Conservation (phyloP, 31 red algal genomes). For the Porphyra umbilicalis region DNA sequence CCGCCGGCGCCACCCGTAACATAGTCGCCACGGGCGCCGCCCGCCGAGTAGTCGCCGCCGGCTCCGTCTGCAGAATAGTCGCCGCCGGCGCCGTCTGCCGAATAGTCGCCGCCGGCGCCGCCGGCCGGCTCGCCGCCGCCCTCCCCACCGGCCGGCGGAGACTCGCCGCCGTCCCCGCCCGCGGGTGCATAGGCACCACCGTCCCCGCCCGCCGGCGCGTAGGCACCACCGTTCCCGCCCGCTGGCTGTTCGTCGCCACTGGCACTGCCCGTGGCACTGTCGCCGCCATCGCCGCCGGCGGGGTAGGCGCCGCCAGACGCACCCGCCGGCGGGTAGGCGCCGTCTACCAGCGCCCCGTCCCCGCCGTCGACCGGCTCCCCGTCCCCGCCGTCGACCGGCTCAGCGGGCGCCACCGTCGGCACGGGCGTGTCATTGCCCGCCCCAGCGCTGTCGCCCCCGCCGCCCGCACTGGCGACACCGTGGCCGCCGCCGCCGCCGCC, state of each 20-base stretch:
- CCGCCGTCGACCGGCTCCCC: not conserved
- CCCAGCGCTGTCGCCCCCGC: not conserved
- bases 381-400: not conserved
- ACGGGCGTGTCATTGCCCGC: not conserved
- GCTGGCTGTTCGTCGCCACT: too few species aligned
- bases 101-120: not conserved
- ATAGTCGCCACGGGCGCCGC: not conserved
- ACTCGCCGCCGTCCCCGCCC: not conserved
- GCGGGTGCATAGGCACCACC: not conserved
- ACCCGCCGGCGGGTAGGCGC: too few species aligned
- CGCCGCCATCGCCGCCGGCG: too few species aligned
- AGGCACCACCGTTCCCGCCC: not conserved
- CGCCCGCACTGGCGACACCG: not conserved
- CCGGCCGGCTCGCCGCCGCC: not conserved
- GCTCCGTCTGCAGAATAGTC: not conserved
- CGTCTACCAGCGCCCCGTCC: not conserved
- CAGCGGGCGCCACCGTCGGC: not conserved
- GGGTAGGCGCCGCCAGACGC: too few species aligned
- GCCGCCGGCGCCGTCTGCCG: conserved; percentile 1
- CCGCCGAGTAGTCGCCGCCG: not conserved
- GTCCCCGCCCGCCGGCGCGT: not conserved
- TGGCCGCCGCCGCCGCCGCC: not conserved
- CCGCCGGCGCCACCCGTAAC: not conserved
- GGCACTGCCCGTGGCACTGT: too few species aligned
- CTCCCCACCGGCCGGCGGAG: not conserved